A percentile compares a stretch with the other conserved stretches of the same genome.
Conservation (phyloP, 768 basidiomycete species). For the Dendrothele bispora region DNA sequence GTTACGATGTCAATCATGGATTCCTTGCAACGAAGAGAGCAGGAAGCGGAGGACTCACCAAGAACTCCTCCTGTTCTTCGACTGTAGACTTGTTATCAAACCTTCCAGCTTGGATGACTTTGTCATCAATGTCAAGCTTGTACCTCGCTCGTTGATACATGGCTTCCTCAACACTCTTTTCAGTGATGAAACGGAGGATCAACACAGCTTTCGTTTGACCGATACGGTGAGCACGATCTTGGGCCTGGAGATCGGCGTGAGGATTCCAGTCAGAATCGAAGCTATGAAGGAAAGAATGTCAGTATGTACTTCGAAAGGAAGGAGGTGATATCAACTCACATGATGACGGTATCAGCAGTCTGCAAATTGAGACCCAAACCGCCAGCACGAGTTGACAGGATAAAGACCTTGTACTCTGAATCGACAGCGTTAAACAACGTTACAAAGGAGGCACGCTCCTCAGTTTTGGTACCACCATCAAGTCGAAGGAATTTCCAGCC, state of each 20-base stretch:
- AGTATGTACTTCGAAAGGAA: slow-evolving; percentile 4
- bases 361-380: slow-evolving; percentile 94
- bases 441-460: slow-evolving; percentile 88
- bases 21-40: slow-evolving; percentile 5
- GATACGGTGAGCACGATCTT: slow-evolving; percentile 99
- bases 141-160: slow-evolving; percentile 94
- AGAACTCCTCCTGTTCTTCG: slow-evolving; percentile 94
- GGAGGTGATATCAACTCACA: slow-evolving; percentile 48
- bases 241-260: slow-evolving; percentile 97
- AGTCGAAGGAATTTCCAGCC: slow-evolving; percentile 86
- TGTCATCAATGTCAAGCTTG: slow-evolving; percentile 98
- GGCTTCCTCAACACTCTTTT: slow-evolving; percentile 97
- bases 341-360: slow-evolving; percentile 94
- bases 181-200: slow-evolving; percentile 95
- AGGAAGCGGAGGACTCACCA: slow-evolving; percentile 52
- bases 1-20: background rate
- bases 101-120: slow-evolving; percentile 98
- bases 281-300: slow-evolving; percentile 33
- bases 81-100: slow-evolving; percentile 99
- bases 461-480: slow-evolving; percentile 96
- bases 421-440: slow-evolving; percentile 86
- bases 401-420: slow-evolving; percentile 89
- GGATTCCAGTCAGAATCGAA: slow-evolving; percentile 95
- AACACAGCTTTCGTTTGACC: slow-evolving; percentile 98
- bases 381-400: slow-evolving; percentile 91